Evolutionary conservation across 371 early-diverging fungal species (phyloP).

Genomic region (Circinella umbellata): DNA sequence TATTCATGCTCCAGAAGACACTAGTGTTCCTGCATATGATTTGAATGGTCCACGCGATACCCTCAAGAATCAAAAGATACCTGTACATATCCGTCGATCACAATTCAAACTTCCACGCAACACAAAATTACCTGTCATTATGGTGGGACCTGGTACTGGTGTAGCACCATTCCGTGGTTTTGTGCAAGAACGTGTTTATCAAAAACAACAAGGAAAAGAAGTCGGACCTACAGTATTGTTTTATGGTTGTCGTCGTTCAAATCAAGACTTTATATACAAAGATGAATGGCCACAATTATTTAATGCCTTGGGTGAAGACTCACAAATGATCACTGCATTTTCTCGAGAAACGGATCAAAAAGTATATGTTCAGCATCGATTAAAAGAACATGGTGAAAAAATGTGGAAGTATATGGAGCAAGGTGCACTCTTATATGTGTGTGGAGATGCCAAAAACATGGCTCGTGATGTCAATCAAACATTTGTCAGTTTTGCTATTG

Average conservation of each 20-base stretch:
- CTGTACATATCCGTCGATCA: conserved; percentile 87
- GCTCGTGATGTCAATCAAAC: conserved; percentile 80
- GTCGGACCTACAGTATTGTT: conserved; percentile 89
- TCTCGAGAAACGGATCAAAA: conserved; percentile 82
- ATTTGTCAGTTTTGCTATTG: conserved; percentile 65
- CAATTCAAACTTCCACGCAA: conserved; percentile 89
- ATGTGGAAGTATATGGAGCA: conserved; percentile 73
- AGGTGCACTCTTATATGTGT: conserved; percentile 88
- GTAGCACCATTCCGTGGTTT: conserved; percentile 98
- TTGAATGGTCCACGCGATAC: conserved; percentile 55
- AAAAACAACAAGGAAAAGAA: conserved; percentile 58
- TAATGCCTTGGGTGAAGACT: conserved; percentile 57
- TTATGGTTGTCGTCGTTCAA: conserved; percentile 87
- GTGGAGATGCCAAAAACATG: conserved; percentile 97
- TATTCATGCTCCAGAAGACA: conserved; percentile 41
- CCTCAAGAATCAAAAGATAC: conserved; percentile 52
- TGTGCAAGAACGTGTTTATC: conserved; percentile 82
- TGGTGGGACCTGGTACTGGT: conserved; percentile 98
- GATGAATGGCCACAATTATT: conserved; percentile 81
- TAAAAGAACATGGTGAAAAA: conserved; percentile 64
- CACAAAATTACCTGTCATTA: conserved; percentile 81
- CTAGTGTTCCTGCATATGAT: conserved; percentile 35
- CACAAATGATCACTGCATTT: conserved; percentile 84
- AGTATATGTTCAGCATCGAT: conserved; percentile 88
- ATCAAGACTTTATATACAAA: conserved; percentile 87